Evolutionary conservation across 805 yeast species (phyloP), one percentile per base, ranked within the genome.

Genomic region (Osmozyma mogii): DNA sequence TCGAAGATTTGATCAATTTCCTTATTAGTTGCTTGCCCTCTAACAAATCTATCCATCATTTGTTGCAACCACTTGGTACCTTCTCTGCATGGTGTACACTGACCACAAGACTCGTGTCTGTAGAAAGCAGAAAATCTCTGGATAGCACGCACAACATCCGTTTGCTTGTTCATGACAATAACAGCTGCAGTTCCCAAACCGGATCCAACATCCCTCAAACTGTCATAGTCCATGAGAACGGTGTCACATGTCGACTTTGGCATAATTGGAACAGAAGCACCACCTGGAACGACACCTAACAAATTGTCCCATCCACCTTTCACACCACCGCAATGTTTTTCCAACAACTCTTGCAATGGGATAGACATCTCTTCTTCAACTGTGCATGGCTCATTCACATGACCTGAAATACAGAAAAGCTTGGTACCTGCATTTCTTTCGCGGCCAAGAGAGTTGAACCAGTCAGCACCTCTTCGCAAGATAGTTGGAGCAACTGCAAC

Each of bases 341-440:
- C 95, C 43, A 84, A 68, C 40, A 84, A 70, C 54, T 84, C 94
- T 49, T 70, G 72, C 54, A 84, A 70, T 18, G 95, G 85, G 42
- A 84, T 82, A 2, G 94, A 83, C 94, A 84, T 84, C 60, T 84
- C 94, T 61, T 84, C 95, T 63, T 84, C 95, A 38, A 84, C 88
- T 8, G 92, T 84, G 70, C 94, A 82, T 38, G 95, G 95, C 54
- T 81, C 84, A 59, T 84, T 84, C 42, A 84, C 94, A 51, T 84
- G 89, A 26, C 95, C 95, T 9, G 92, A 81, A 44, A 84, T 77
- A 65, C 94, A 84, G 61, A 70, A 84, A 44, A 84, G 68, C 62
- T 84, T 84, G 34, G 85, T 78, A 42, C 95, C 95, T 15, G 74
- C 48, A 61, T 84, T 84, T 51, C 94, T 73, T 61, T 81, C 88